Evolutionary conservation across 139 green algal genomes (phyloP).

Genomic region (Chlorella sp.): DNA sequence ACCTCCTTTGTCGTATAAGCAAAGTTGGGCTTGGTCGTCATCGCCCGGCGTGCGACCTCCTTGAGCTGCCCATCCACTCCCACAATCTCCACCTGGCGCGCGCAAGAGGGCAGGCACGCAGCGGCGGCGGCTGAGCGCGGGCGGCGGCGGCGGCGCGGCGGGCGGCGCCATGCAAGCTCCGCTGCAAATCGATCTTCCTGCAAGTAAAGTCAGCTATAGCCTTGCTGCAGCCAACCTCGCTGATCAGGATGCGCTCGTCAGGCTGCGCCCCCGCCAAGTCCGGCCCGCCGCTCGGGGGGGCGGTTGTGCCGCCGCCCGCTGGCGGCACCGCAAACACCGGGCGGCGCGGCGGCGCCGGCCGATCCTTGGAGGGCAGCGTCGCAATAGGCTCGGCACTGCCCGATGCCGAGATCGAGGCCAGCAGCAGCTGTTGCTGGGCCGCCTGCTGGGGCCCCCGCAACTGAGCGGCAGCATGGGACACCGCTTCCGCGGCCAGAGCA

Average conservation of each 20-base stretch:
- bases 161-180: too few species aligned
- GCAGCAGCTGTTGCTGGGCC: conserved; percentile 5
- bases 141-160: too few species aligned
- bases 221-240: conserved; percentile 47
- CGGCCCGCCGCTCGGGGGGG: not conserved
- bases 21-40: conserved; percentile 91
- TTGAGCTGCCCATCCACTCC: conserved; percentile 78
- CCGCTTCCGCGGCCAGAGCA: not conserved
- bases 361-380: not conserved
- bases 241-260: conserved; percentile 74
- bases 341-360: not conserved
- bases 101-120: not conserved
- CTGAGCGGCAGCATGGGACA: not conserved
- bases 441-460: not conserved
- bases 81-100: conserved; percentile 72
- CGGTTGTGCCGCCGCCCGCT: not conserved
- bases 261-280: not conserved
- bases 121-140: too few species aligned
- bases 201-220: not conserved
- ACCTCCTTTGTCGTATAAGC: conserved; percentile 80
- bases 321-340: too few species aligned
- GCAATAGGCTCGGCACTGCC: not conserved
- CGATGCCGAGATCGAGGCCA: conserved; percentile 15
- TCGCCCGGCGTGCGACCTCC: conserved; percentile 55
- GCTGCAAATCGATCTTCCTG: not conserved